Evolutionary conservation across 129 eudicot genomes (phyloP).

Genomic region (Flaveria trinervia): DNA sequence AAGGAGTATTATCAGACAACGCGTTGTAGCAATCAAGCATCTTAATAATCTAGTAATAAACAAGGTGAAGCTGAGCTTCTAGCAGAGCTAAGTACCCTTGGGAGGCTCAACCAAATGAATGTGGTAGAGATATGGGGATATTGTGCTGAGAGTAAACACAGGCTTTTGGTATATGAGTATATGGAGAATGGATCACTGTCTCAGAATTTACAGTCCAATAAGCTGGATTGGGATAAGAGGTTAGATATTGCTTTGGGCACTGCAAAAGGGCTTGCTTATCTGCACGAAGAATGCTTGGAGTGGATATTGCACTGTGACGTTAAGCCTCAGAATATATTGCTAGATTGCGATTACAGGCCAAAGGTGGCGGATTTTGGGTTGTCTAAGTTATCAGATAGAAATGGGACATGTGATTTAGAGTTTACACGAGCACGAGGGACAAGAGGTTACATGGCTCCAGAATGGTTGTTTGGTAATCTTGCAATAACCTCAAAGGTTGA

Average conservation of each 20-base stretch:
- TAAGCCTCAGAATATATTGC: slow-evolving; percentile 53
- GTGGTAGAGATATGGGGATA: slow-evolving; percentile 52
- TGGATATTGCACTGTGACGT: slow-evolving; percentile 66
- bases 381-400: slow-evolving; percentile 32
- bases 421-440: slow-evolving; percentile 55
- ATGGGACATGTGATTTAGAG: slow-evolving; percentile 26
- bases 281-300: slow-evolving; percentile 66
- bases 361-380: slow-evolving; percentile 55
- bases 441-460: slow-evolving; percentile 72
- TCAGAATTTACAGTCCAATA: slow-evolving; percentile 24
- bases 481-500: slow-evolving; percentile 51
- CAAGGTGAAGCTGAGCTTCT: slow-evolving; percentile 45
- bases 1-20: slow-evolving; percentile 33
- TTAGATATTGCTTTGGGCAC: slow-evolving; percentile 53
- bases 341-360: slow-evolving; percentile 37
- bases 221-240: slow-evolving; percentile 43
- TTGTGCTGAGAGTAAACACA: slow-evolving; percentile 42
- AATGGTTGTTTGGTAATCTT: slow-evolving; percentile 44
- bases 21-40: slow-evolving; percentile 39
- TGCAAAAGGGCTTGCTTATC: slow-evolving; percentile 64
- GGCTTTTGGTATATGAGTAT: slow-evolving; percentile 49
- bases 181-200: slow-evolving; percentile 47
- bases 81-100: slow-evolving; percentile 50
- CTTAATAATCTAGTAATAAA: slow-evolving; percentile 15
- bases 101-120: slow-evolving; percentile 55